Evolutionary conservation across 208 protist genomes (phyloP), one percentile per base, ranked within the genome.

Genomic region (Acanthamoeba healyi): DNA sequence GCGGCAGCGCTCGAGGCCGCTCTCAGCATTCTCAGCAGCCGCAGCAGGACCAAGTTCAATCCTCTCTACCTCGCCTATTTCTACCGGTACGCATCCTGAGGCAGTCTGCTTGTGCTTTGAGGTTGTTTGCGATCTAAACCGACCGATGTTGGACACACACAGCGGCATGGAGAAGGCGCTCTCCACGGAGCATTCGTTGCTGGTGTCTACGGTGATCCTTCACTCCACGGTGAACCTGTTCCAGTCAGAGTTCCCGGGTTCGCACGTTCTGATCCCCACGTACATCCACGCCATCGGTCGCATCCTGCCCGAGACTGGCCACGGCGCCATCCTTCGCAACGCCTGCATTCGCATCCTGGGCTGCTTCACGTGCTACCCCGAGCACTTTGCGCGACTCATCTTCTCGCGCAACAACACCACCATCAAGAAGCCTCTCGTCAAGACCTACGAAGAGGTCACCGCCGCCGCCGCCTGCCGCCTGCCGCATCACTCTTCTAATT

Each of bases 171-270:
- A 84, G 42, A 84, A 84, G 74, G 74, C 74, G 24, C 74, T 84
- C 4, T 84, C 74, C 26, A 84, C 74, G 17, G 74, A 84, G 19
- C 74, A 84, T 17, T 42, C 74, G 74, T 42, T 84, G 38, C 74
- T 84, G 74, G 74, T 84, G 42, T 84, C 74, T 2, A 84, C 74
- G 26, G 74, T 84, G 42, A 46, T 84, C 44, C 74, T 84, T 0
- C 74, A 84, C 44, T 84, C 74, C 14, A 84, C 74, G 24, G 74
- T 84, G 24, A 84, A 84, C n/a, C 74, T 84, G 42, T 84, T 84
- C 74, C 74, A 84, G n/a, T 84, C 74, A 1, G 74, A 84, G 74
- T 84, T 84, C 74, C 74, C 74, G 38, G 74, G 74, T 1, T 84
- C 74, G 42, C 74, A 84, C 32, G 74, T 84, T 10, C 74, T 84